phyloP scores from a whole-genome alignment of 169 alveolate genomes.

The Plasmodium relictum region DNA sequence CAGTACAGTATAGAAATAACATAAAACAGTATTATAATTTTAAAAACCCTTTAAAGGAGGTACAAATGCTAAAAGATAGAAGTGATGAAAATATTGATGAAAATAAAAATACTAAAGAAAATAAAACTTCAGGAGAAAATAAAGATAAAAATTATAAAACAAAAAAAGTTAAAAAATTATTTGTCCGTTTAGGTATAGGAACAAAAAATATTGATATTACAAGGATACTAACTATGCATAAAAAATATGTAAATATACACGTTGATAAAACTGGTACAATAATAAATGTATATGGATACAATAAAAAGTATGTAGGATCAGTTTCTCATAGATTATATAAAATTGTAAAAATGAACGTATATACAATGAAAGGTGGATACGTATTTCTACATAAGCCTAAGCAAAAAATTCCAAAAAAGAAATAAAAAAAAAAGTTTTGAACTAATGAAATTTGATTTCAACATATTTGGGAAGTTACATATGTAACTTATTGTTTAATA shows the following conservation, averaged over 20 bases:
- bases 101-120: not conserved
- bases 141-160: conserved; percentile 24
- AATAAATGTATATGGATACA: conserved; percentile 87
- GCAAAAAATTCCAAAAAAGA: conserved; percentile 85
- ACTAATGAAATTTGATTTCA: too few relatives aligned
- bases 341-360: conserved; percentile 89
- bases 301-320: conserved; percentile 90
- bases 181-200: conserved; percentile 91
- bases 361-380: conserved; percentile 91
- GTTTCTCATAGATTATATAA: conserved; percentile 86
- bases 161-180: conserved; percentile 87
- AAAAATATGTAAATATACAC: conserved; percentile 83
- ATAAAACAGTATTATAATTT: conserved; percentile 64
- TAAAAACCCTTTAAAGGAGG: conserved; percentile 18
- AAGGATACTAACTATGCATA: conserved; percentile 85
- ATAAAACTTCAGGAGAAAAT: not conserved
- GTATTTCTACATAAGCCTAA: conserved; percentile 87
- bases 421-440: conserved; percentile 45
- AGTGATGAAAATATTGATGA: not conserved
- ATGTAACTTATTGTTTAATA: too few relatives aligned
- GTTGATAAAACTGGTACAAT: conserved; percentile 85
- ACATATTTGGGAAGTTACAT: too few relatives aligned
- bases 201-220: conserved; percentile 89
- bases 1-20: conserved; percentile 37
- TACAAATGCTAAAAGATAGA: conserved; percentile 32